Percentiles rank a stretch among this genome's conserved stretches.
These are phyloP conservation scores for Pilasporangium apinafurcum DNA, from an alignment of 352 stramenopile species.

Conservation along the genomic window DNA sequence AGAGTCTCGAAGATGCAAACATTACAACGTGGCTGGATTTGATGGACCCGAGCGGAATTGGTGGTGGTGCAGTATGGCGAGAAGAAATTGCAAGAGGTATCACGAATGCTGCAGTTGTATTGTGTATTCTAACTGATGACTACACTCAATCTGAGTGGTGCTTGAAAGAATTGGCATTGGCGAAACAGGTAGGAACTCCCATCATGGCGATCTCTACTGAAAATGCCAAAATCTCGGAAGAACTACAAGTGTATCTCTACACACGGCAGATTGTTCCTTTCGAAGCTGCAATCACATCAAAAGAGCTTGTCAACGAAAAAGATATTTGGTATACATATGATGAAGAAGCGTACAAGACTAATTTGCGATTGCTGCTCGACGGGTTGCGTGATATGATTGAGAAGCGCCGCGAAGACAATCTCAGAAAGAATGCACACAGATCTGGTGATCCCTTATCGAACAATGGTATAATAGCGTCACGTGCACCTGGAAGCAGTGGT, in stretches of 20 bases:
- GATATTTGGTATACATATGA: conserved; percentile 57
- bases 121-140: conserved; percentile 56
- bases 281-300: conserved; percentile 47
- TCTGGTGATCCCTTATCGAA: too few relatives aligned
- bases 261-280: conserved; percentile 79
- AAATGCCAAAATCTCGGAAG: conserved; percentile 60
- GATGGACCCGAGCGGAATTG: conserved; percentile 63
- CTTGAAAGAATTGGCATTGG: conserved; percentile 52
- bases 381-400: conserved; percentile 80
- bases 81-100: conserved; percentile 63
- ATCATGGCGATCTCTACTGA: conserved; percentile 78
- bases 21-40: conserved; percentile 62
- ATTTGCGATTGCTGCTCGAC: conserved; percentile 65
- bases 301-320: conserved; percentile 35
- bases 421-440: conserved; percentile 38
- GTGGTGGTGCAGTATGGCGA: conserved; percentile 51
- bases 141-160: conserved; percentile 57
- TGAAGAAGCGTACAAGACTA: conserved; percentile 58
- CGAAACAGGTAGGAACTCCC: conserved; percentile 72
- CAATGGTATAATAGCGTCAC: too few relatives aligned
- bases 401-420: conserved; percentile 64
- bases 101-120: conserved; percentile 45
- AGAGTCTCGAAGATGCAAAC: conserved; percentile 48
- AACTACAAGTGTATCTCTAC: conserved; percentile 84
- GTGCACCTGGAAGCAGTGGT: conserved; percentile 1